Evolutionary conservation across 78 protist genomes (phyloP), one percentile per base, ranked within the genome.

Genomic region (Cavenderia fasciculata): DNA sequence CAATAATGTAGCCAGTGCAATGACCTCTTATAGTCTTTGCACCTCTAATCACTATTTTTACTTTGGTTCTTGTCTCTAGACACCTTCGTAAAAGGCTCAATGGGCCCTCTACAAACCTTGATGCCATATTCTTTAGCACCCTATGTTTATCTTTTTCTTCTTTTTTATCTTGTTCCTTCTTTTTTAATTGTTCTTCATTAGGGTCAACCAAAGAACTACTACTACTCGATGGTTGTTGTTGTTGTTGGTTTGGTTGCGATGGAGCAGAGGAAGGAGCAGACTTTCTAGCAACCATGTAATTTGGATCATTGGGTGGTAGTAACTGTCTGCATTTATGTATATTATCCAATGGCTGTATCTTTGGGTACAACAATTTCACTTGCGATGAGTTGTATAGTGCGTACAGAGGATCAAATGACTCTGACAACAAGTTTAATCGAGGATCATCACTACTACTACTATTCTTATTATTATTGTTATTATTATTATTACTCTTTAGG

Each of bases 231-330:
- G 23, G 27, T 62, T 4, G 49, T 63, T 7, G 56, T 56, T 16
- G 85, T 3, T 19, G 54, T 61, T 59, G 73, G 21, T 25, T 33
- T 51, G 11, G 63, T 33, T 41, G 62, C 44, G 21, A 68, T 44
- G 1, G 72, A 7, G 29, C 10, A 8, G 10, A 6, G 18, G 76
- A 31, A 31, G 47, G 41, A 21, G 14, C 25, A 25, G 69, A 31
- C 40, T 27, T 75, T 12, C 21, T 38, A 25, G 11, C 36, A 61
- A 38, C 8, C 18, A 82, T 23, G 56, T 68, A 68, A 38, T 82
- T 82, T 82, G 59, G 59, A 40, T 82, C 89, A 43, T 23, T 56
- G 25, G 89, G 89, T 25, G 76, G 89, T 54, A 82, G 43, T 40
- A 82, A 36, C 27, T 47, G 59, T 56, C 77, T 65, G 25, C 78